phyloP scores from a whole-genome alignment of 441 rosid genomes.

The Viola pubescens region DNA sequence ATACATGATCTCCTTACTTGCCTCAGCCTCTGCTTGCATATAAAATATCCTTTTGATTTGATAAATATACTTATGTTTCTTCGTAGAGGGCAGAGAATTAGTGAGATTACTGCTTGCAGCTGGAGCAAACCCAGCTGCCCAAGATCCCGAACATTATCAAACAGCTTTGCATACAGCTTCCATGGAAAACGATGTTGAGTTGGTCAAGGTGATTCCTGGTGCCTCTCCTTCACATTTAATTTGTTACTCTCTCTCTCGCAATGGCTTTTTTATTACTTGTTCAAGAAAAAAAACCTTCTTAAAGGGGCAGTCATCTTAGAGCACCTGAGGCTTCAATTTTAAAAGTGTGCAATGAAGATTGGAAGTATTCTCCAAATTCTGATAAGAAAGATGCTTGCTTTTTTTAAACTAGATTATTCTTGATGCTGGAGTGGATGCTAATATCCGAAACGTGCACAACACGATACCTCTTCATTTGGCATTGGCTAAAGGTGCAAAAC shows the following conservation, averaged over 20 bases:
- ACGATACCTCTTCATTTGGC: conserved; percentile 96
- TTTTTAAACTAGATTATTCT: conserved; percentile 66
- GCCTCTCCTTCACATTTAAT: conserved; percentile 10
- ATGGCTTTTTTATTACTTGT: no score
- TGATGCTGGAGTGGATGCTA: conserved; percentile 93
- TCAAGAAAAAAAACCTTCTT: no score
- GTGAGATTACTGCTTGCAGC: conserved; percentile 81
- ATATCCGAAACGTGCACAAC: conserved; percentile 79
- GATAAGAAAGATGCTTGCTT: neutral
- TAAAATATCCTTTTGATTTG: neutral
- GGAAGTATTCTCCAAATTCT: neutral
- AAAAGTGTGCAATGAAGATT: no score
- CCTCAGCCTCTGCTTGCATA: neutral
- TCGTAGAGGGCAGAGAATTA: conserved; percentile 87
- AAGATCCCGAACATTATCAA: conserved; percentile 82
- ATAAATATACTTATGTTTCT: conserved; percentile 10
- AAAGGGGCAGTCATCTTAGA: no score
- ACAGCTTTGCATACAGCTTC: conserved; percentile 96
- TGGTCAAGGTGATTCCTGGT: conserved; percentile 63
- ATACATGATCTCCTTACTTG: neutral
- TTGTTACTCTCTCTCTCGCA: neutral
- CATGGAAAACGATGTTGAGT: conserved; percentile 85
- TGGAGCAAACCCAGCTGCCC: conserved; percentile 91
- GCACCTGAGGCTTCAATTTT: no score
- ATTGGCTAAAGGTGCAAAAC: conserved; percentile 85